These are phyloP conservation scores for Lentinula guzmanii DNA, from an alignment of 768 basidiomycete species.

Conservation along the genomic window DNA sequence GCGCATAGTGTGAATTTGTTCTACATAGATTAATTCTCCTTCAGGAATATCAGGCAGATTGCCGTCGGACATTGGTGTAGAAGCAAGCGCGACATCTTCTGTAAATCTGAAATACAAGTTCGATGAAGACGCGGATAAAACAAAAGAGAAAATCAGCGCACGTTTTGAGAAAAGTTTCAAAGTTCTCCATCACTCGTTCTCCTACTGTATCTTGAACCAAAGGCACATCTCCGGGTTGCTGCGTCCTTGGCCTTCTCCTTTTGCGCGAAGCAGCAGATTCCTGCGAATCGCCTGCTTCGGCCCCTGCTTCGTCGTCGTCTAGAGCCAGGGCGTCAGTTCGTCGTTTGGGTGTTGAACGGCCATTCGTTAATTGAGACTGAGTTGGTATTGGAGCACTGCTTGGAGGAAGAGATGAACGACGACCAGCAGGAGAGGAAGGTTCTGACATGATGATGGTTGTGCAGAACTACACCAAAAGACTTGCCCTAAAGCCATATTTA, in stretches of 20 bases:
- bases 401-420: conserved; percentile 26
- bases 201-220: conserved; percentile 92
- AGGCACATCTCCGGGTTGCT: conserved; percentile 64
- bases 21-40: conserved; percentile 75
- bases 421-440: neutral
- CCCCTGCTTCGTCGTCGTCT: conserved; percentile 44
- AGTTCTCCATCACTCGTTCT: conserved; percentile 89
- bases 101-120: conserved; percentile 60
- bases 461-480: conserved; percentile 16
- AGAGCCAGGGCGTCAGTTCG: conserved; percentile 50
- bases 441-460: conserved; percentile 9
- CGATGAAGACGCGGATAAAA: conserved; percentile 4
- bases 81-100: conserved; percentile 70
- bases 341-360: conserved; percentile 30
- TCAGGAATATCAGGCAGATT: conserved; percentile 47
- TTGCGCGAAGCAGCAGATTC: conserved; percentile 30
- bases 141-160: conserved; percentile 31
- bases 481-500: conserved; percentile 12
- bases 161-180: conserved; percentile 90
- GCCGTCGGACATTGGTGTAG: conserved; percentile 75
- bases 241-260: conserved; percentile 43
- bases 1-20: conserved; percentile 93
- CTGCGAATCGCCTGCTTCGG: conserved; percentile 31
- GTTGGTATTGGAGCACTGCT: conserved; percentile 34
- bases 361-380: conserved; percentile 11